Evolutionary conservation across 2,329 filamentous ascomycete genomes (phyloP), one percentile per base, ranked within the genome.

Genomic region (Endoconidiophora polonica): DNA sequence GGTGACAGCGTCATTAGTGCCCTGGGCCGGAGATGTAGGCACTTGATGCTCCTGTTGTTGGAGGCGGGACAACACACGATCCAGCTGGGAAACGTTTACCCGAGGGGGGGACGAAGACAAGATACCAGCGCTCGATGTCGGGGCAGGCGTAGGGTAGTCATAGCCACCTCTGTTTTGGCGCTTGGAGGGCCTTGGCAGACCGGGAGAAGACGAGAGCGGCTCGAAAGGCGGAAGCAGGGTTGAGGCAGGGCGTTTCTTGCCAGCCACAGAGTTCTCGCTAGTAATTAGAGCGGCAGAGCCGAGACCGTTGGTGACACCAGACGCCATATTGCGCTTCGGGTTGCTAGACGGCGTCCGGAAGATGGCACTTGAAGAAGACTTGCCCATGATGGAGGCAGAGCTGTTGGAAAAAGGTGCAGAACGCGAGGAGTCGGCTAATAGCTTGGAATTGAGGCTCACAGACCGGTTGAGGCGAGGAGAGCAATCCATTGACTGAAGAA

Each of bases 121-220:
- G 58, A 95, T 86, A 59, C 85, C 86, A 43, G 90, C 94, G 57
- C 86, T 94, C 3, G 91, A 96, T 3, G 90, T 95, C 18, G 90
- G 88, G 54, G 94, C 76, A 1, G 91, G 91, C 2, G 91, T 96
- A 40, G 91, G 91, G 67, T 96, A 96, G 56, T 73, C 71, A 51
- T 70, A 70, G 45, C 37, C 22, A 20, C 66, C 61, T 39, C 63
- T 64, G 10, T 62, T 60, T 60, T 79, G 81, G 61, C 82, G 77
- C 68, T 87, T 88, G 45, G 68, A 62, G 5, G 81, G 73, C 49
- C 81, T 74, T 45, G 82, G 82, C 46, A 86, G 76, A 50, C 69
- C 74, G 2, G 83, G 83, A 10, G 84, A 86, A 20, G 83, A 86
- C n/a, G 83, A 83, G 52, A 85, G 68, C 47, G 79, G 81, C 65